Evolutionary conservation across 257 asterid species (phyloP).

Genomic region (Jacaranda mimosifolia): DNA sequence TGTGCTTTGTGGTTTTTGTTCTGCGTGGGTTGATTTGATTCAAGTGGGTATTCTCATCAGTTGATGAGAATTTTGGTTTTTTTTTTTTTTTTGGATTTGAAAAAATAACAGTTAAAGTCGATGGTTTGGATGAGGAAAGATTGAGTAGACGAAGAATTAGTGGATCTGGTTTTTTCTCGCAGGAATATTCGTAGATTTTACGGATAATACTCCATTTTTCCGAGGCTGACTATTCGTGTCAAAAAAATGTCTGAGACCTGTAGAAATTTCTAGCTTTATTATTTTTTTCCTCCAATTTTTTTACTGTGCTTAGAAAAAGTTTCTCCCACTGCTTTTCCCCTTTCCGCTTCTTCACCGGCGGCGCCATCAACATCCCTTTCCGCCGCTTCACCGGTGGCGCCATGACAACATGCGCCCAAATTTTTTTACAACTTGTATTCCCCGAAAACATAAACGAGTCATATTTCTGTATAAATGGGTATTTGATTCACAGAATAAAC

Average conservation of each 20-base stretch:
- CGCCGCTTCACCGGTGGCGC: not conserved
- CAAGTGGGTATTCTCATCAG: not conserved
- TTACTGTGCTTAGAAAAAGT: not conserved
- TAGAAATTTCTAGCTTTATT: not conserved
- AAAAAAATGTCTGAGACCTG: not conserved
- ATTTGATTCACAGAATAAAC: not conserved
- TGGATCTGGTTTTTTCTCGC: not conserved
- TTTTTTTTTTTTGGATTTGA: not conserved
- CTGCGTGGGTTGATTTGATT: conserved; percentile 22
- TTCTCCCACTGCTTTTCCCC: too few relatives aligned
- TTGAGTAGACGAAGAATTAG: not conserved
- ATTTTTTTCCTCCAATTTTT: not conserved
- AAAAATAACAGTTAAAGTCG: not conserved
- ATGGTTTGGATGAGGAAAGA: not conserved
- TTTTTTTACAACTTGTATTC: not conserved
- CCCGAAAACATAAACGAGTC: not conserved
- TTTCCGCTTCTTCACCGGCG: not conserved
- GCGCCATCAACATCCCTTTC: not conserved
- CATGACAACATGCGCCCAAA: not conserved
- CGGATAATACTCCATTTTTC: not conserved
- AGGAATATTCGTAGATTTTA: not conserved
- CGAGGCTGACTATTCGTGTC: not conserved
- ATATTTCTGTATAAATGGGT: not conserved
- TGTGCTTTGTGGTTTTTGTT: not conserved
- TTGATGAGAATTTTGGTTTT: not conserved